Conservation (phyloP, 2,329 filamentous ascomycete genomes). For the Venturia carpophila region DNA sequence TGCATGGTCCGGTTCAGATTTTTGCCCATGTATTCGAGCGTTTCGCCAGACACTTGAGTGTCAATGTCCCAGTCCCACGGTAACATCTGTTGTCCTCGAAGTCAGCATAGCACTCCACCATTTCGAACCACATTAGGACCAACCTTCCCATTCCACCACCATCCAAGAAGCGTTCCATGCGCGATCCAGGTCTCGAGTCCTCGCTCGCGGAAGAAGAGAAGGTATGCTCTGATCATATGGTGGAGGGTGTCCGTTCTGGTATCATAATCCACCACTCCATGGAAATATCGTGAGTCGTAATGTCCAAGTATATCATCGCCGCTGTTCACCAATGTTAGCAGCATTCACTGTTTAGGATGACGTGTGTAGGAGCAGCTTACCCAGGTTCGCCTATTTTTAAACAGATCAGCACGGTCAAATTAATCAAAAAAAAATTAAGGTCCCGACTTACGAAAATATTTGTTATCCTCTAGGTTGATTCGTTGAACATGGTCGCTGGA, state of each 20-base stretch:
- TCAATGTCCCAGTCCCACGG: constrained; percentile 83
- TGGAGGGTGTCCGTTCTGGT: constrained; percentile 58
- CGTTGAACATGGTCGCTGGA: neutral
- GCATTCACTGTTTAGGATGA: neutral
- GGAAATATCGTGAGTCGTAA: constrained; percentile 68
- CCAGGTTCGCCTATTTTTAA: constrained; percentile 18
- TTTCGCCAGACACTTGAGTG: constrained; percentile 64
- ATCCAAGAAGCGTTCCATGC: constrained; percentile 74
- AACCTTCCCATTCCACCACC: constrained; percentile 75
- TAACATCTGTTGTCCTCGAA: constrained; percentile 47
- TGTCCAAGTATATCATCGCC: constrained; percentile 53
- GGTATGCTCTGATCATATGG: constrained; percentile 66
- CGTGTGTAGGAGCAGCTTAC: constrained; percentile 13
- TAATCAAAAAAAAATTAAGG: neutral
- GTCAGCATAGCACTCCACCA: constrained; percentile 22
- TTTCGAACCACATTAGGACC: neutral
- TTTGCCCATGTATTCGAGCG: constrained; percentile 56
- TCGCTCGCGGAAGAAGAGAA: constrained; percentile 55
- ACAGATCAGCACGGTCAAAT: constrained; percentile 10
- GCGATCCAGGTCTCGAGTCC: constrained; percentile 78
- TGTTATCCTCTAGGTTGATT: constrained; percentile 22
- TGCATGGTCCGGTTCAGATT: constrained; percentile 61
- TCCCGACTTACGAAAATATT: constrained; percentile 33
- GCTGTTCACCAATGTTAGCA: constrained; percentile 21
- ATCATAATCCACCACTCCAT: constrained; percentile 54